phyloP scores from a whole-genome alignment of 768 basidiomycete species.

The Lactarius psammicola region DNA sequence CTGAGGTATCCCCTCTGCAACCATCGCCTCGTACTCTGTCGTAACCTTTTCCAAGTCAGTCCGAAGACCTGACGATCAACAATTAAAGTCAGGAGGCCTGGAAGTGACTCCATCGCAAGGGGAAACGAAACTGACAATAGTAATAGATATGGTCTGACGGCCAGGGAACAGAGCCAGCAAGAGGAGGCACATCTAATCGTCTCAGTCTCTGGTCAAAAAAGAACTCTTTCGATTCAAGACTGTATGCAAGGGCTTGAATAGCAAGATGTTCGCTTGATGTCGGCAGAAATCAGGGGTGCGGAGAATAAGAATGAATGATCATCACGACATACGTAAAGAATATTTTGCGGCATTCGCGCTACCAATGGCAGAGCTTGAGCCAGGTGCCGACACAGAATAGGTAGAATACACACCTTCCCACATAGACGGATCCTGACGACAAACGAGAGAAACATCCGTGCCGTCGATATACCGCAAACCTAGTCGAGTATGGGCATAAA shows the following conservation, averaged over 20 bases:
- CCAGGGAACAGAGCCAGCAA: background rate
- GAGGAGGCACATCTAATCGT: background rate
- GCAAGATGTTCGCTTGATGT: background rate
- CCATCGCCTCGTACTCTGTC: conserved; percentile 6
- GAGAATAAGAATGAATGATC: background rate
- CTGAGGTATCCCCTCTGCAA: background rate
- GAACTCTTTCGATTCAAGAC: background rate
- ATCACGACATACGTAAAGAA: conserved; percentile 11
- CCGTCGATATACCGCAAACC: conserved; percentile 40
- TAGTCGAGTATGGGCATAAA: background rate
- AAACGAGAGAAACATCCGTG: conserved; percentile 27
- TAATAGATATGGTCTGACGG: background rate
- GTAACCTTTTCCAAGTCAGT: background rate
- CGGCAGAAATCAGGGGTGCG: background rate
- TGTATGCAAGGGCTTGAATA: background rate
- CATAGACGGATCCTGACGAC: conserved; percentile 22
- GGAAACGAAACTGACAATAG: conserved; percentile 5
- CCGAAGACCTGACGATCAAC: conserved; percentile 12
- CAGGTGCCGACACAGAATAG: background rate
- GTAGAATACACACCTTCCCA: conserved; percentile 7
- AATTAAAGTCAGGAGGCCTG: background rate
- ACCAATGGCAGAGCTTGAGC: background rate
- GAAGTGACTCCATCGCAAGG: background rate
- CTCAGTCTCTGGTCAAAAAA: conserved; percentile 9
- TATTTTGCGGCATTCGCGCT: conserved; percentile 15